Conservation (phyloP, 2,329 filamentous ascomycete species). For the Corinectria fuckeliana region DNA sequence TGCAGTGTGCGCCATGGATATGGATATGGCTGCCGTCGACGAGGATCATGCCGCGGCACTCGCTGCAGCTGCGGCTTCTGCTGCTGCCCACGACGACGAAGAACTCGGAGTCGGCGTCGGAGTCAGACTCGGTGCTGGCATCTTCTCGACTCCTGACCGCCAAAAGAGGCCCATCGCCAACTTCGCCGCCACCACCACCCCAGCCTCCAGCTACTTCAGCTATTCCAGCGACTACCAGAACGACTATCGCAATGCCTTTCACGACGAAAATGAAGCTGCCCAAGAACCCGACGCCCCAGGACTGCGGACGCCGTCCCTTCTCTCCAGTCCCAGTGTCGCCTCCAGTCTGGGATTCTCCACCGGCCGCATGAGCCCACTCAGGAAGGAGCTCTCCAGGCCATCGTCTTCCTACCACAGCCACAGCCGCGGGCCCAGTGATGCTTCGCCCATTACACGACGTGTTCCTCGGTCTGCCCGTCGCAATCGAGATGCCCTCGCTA, state of each 20-base stretch:
- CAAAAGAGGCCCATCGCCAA: conserved; percentile 27
- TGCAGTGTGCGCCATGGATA: conserved; percentile 13
- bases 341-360: conserved; percentile 43
- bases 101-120: conserved; percentile 1
- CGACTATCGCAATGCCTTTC: conserved; percentile 35
- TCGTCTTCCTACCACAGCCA: conserved; percentile 32
- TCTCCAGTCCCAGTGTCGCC: conserved; percentile 44
- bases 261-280: conserved; percentile 32
- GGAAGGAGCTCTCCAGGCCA: conserved; percentile 37
- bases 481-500: conserved; percentile 50
- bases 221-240: conserved; percentile 32
- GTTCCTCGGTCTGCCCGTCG: conserved; percentile 19
- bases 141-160: conserved; percentile 38
- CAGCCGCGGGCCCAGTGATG: conserved; percentile 25
- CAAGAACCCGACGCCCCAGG: conserved; percentile 31
- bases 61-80: conserved; percentile 32
- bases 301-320: conserved; percentile 39
- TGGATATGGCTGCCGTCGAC: conserved; percentile 37
- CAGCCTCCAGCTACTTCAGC: conserved; percentile 34
- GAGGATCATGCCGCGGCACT: conserved; percentile 37
- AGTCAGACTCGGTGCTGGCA: conserved; percentile 4
- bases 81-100: conserved; percentile 29
- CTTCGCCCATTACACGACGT: conserved; percentile 34
- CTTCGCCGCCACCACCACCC: conserved; percentile 27
- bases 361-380: conserved; percentile 41